Conservation (phyloP, 805 yeast species). For the Candida parachauliodes region DNA sequence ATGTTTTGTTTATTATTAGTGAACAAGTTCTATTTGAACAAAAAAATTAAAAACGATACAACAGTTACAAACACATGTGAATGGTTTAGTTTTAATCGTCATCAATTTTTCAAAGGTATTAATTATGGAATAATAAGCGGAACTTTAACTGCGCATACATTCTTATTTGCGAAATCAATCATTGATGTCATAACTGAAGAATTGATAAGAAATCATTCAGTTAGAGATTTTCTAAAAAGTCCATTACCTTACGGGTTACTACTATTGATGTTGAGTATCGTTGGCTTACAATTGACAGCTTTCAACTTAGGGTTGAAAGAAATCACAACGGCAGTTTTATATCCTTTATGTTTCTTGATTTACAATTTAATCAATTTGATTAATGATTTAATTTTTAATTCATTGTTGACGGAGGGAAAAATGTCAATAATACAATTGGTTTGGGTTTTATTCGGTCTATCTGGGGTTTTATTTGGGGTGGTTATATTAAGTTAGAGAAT, state of each 20-base stretch:
- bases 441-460: constrained; percentile 43
- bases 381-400: constrained; percentile 53
- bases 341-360: constrained; percentile 82
- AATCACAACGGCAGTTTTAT: constrained; percentile 71
- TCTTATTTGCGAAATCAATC: constrained; percentile 79
- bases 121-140: constrained; percentile 70
- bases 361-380: constrained; percentile 63
- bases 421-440: constrained; percentile 47
- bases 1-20: constrained; percentile 22
- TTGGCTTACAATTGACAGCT: constrained; percentile 67
- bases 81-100: constrained; percentile 12
- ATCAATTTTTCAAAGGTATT: constrained; percentile 49
- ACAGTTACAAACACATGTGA: not conserved
- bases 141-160: constrained; percentile 77
- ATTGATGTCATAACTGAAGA: constrained; percentile 62
- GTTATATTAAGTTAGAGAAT: constrained; percentile 47
- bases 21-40: constrained; percentile 17
- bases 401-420: constrained; percentile 45
- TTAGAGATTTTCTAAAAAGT: constrained; percentile 17
- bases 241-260: constrained; percentile 44
- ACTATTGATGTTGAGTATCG: constrained; percentile 52
- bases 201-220: constrained; percentile 22
- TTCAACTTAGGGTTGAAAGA: constrained; percentile 70
- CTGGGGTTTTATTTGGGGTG: constrained; percentile 65
- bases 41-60: constrained; percentile 10